Evolutionary conservation across 441 rosid genomes (phyloP), one percentile per base, ranked within the genome.

Genomic region (Gossypium lobatum): DNA sequence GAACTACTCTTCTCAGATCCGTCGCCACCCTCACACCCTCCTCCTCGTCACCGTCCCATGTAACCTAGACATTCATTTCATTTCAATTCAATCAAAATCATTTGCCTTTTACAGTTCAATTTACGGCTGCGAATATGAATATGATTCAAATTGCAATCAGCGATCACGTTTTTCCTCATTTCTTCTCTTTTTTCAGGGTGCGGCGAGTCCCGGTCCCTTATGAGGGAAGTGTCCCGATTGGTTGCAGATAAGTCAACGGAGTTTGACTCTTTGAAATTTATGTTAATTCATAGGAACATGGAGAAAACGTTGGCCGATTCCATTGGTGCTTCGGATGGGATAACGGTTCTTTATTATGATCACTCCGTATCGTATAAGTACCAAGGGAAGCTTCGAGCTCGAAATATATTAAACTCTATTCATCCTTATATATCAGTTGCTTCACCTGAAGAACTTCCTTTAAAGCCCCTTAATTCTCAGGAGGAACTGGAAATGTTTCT

Each of bases 1-100:
- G 26, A 93, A 90, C 80, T 89, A 89, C 85, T 90, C 97, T 70
- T 86, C 98, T 73, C 92, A 89, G 93, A 93, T 90, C 86, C 88
- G 86, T 64, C 82, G 83, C 78, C 85, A 93, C 54, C 81, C 91
- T 61, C 88, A 88, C 86, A 77, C 86, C 74, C 92, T 95, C 82
- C 89, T 93, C 65, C 11, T 93, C 20, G 83, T 88, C 84, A 84
- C 97, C 55, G 74, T 87, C 76, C 99, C 98, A 11, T 95, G 98
- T 92, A 83, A 73, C 34, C 53, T 52, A 53, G 18, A n/a, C 26
- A 14, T 61, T 50, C 26, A 20, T 53, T 21, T 57, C 46, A 25
- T 23, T 23, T 13, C 1, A 23, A 23, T 23, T 5, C 11, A 58
- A 58, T 58, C 31, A 23, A 58, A 53, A 16, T 54, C 23, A 54